A percentile compares a stretch with the other conserved stretches of the same genome.
Evolutionary conservation across 2,329 filamentous ascomycete species (phyloP).

Genomic region (Metarhizium brunneum): DNA sequence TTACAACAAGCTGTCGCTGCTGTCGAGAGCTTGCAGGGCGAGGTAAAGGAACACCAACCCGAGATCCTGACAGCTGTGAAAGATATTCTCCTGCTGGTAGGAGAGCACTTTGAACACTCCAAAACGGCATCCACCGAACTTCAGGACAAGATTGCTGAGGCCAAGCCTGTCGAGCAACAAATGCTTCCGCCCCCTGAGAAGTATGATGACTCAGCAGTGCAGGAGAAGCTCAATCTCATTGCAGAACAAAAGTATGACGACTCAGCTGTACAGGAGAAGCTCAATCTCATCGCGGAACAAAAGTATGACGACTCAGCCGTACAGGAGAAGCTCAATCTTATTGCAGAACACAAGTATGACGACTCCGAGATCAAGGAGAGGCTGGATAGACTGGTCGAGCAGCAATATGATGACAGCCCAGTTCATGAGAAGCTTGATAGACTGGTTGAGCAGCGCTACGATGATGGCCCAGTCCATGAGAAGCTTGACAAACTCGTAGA

Average conservation of each 20-base stretch:
- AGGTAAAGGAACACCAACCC: slow-evolving; percentile 76
- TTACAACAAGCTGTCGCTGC: slow-evolving; percentile 64
- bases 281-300: slow-evolving; percentile 28
- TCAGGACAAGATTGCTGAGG: slow-evolving; percentile 51
- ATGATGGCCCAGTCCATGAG: slow-evolving; percentile 22
- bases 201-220: slow-evolving; percentile 19
- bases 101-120: slow-evolving; percentile 81
- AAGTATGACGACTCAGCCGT: slow-evolving; percentile 19
- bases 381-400: slow-evolving; percentile 32
- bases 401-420: slow-evolving; percentile 19
- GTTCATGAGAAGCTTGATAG: slow-evolving; percentile 34
- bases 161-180: slow-evolving; percentile 50
- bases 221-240: slow-evolving; percentile 24
- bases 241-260: slow-evolving; percentile 46
- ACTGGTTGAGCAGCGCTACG: slow-evolving; percentile 23
- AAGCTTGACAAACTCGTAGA: slow-evolving; percentile 44
- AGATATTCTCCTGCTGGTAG: slow-evolving; percentile 74
- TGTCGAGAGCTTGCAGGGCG: slow-evolving; percentile 67
- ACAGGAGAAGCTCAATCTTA: slow-evolving; percentile 19
- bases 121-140: slow-evolving; percentile 53
- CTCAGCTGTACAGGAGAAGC: slow-evolving; percentile 34
- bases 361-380: slow-evolving; percentile 25
- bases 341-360: slow-evolving; percentile 47
- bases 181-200: slow-evolving; percentile 44
- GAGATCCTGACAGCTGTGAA: slow-evolving; percentile 80